Base-by-base conservation (phyloP, 2,329 filamentous ascomycete genomes). In the Diaporthe sp. region DNA sequence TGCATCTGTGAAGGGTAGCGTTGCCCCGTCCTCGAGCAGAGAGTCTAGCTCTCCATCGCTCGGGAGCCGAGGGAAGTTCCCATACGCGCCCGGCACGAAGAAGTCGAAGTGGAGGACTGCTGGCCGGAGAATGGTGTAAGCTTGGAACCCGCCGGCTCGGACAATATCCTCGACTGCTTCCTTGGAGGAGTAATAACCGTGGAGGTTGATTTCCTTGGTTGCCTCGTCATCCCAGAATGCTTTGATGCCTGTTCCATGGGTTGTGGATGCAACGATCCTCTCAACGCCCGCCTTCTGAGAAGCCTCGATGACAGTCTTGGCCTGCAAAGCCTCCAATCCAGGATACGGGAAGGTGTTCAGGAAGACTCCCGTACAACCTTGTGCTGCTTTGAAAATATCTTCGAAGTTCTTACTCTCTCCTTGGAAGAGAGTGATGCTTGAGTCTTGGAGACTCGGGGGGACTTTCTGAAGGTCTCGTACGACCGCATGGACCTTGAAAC, bases 21-120 rank as follows among this genome's bases (percentile, higher is more conserved):
- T 76, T 22, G 72, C 75, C 0, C 77, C 78, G 0, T 79, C 79
- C 1, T 77, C 39, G 32, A 77, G 77, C 2, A 70, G 56, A 37
- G 82, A 78, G 22, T 78, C 81, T 0, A 84, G 76, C 59, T 80
- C 79, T 0, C 80, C 81, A 2, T 78, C 73, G 0, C 72, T 76
- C 1, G 80, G 15, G 12, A 84, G 80, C 0, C 71, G 65, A 0
- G 81, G 81, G 8, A 79, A 83, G 76, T 84, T 84, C 0, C 27
- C 19, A 4, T 42, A 47, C 1, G 27, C 27, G 2, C 61, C 61
- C 25, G 61, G 61, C 7, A 66, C 19, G 22, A 50, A 66, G 42
- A 66, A 66, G 61, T 66, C 61, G 25, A 17, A 13, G 10, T 66
- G 61, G 22, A 66, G 32, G 22, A 66, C 61, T 25, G 42, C 61